Base-by-base conservation (phyloP, 208 protist species). In the Lotmaria passim region DNA sequence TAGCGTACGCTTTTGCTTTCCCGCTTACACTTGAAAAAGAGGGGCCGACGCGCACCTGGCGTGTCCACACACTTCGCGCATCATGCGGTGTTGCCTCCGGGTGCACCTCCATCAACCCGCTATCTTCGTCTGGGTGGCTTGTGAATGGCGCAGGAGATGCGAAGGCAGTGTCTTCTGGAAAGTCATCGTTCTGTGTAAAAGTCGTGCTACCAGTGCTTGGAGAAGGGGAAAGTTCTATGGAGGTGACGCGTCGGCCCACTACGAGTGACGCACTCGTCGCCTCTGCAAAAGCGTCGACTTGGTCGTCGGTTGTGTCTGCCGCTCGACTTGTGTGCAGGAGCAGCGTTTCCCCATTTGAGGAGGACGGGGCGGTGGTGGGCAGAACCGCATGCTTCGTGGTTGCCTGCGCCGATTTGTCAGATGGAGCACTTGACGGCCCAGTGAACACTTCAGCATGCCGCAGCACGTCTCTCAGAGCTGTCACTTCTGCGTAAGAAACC, bases 51-150 rank as follows among this genome's bases (percentile, higher is more conserved):
- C n/a, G 31, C 28, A 64, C 36, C 8, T 73, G 57, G 10, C 50
- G 55, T n/a, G 47, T 65, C 67, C 67, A 73, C 28, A 50, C 47
- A 48, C 21, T n/a, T 24, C 26, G 53, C 24, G 43, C 23, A 17
- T 7, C 15, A 43, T 0, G n/a, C 15, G 6, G 30, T 24, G 14
- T 23, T 24, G n/a, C 39, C 21, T 48, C 31, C 21, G 39, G 4
- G 30, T 57, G 3, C 12, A 38, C 28, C 28, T 57, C 30, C 12
- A 24, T 30, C 15, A 30, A 17, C 4, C 38, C 51, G 3, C 0
- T n/a, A 0, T 17, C 28, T 24, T 53, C 53, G 34, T 61, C 51
- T 19, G 4, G 2, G 50, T 50, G 51, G 36, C 48, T 21, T 14
- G 19, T 26, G 15, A 28, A 51, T 19, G 14, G 17, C n/a, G 66